These are phyloP conservation scores for Spergularia marina DNA, from an alignment of 148 eudicot genomes.

Conservation along the genomic window DNA sequence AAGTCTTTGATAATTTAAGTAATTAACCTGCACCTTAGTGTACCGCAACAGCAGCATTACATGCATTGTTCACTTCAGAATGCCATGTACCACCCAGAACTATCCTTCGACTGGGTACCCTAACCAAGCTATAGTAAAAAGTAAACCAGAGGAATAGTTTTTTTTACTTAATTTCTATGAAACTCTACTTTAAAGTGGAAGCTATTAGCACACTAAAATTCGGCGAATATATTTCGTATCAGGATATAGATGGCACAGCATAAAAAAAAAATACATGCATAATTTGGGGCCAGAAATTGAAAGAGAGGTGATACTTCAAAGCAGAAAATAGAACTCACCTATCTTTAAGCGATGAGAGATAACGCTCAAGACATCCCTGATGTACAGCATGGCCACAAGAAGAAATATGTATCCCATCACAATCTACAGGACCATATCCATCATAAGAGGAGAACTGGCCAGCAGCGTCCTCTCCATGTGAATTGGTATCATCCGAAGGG, in stretches of 20 bases:
- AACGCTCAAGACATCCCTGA: constrained; percentile 92
- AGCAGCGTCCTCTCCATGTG: constrained; percentile 35
- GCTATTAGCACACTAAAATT: too few species aligned
- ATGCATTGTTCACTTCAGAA: too few species aligned
- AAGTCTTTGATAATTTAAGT: too few species aligned
- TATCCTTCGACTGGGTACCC: not conserved
- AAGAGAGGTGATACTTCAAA: not conserved
- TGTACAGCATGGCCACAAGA: constrained; percentile 99
- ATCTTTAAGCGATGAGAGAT: constrained; percentile 79
- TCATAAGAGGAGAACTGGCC: constrained; percentile 38
- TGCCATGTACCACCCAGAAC: not conserved
- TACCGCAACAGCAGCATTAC: too few species aligned
- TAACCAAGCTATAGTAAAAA: not conserved
- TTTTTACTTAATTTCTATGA: too few species aligned
- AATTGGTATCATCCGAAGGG: constrained; percentile 39
- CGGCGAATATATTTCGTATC: not conserved
- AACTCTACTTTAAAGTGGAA: too few species aligned
- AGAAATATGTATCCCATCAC: constrained; percentile 86
- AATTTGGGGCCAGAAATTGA: not conserved
- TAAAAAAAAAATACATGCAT: too few species aligned
- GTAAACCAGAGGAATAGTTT: too few species aligned
- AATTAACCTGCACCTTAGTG: too few species aligned
- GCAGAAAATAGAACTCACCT: constrained; percentile 39
- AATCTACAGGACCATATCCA: constrained; percentile 62
- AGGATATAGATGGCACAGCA: not conserved